Evolutionary conservation across 2,329 filamentous ascomycete species (phyloP), one percentile per base, ranked within the genome.

Genomic region (Ploettnerulaceae sp.): DNA sequence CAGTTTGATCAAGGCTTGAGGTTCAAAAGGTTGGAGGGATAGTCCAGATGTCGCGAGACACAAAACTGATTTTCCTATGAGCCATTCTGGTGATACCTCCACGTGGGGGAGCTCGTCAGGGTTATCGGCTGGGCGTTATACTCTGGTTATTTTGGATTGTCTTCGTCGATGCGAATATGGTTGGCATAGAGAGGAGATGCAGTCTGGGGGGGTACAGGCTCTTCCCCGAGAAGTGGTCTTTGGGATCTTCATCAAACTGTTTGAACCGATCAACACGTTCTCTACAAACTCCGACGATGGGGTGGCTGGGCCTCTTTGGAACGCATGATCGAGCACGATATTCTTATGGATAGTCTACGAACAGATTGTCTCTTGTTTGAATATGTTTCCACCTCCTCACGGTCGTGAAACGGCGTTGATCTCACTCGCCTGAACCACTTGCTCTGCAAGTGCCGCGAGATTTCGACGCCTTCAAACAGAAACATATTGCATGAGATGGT

Each of bases 21-120:
- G 59, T 57, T 73, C 70, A 75, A 81, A 70, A 64, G 70, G 70
- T 62, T 58, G 64, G 64, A 65, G 64, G 69, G 68, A 70, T 69
- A 73, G 65, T 77, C 76, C 77, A 82, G 79, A 75, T 76, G 73
- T 71, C 65, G 49, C 57, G 52, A 56, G 55, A 58, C 67, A 42
- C 73, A 69, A 71, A 81, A 75, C 72, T 70, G 74, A 71, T 66
- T 68, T 71, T 72, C 73, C 82, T 79, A 88, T 88, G 84, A 87
- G 84, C 79, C 76, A 64, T 72, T 76, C 71, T 66, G 83, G 77
- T 84, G 84, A 88, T 84, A 85, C 71, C 77, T 77, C 84, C 77
- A 75, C 69, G 71, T 66, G 81, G 80, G 77, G 78, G 71, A 83
- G 76, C 85, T 86, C 84, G 83, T 89, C 84, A 78, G 81, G 75